Percentiles rank a stretch among this genome's conserved stretches.
Evolutionary conservation across 441 rosid genomes (phyloP).

Genomic region (Raphanus hybrid): DNA sequence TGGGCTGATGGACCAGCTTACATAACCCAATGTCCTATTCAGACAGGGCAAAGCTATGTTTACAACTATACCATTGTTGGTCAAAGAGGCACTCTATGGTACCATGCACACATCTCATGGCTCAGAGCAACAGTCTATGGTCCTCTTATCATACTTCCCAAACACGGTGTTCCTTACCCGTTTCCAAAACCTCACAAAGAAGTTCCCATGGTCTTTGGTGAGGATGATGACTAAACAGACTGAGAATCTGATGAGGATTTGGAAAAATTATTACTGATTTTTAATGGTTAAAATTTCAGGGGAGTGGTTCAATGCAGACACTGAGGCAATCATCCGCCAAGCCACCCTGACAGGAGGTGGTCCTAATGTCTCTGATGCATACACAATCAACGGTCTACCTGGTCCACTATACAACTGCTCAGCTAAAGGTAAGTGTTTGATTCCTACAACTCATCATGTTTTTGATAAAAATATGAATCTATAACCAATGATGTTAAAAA

Average conservation of each 20-base stretch:
- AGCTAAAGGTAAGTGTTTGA: too few relatives aligned
- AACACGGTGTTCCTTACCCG: slow-evolving; percentile 55
- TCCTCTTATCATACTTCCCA: slow-evolving; percentile 59
- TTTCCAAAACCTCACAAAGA: slow-evolving; percentile 60
- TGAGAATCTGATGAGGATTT: slow-evolving; percentile 16
- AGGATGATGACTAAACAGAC: slow-evolving; percentile 16
- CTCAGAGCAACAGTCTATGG: slow-evolving; percentile 64
- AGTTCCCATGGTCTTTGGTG: slow-evolving; percentile 61
- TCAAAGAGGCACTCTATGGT: slow-evolving; percentile 63
- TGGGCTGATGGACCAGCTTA: slow-evolving; percentile 76
- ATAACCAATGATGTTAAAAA: slow-evolving; percentile 15
- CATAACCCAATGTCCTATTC: slow-evolving; percentile 66
- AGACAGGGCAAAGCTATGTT: slow-evolving; percentile 59
- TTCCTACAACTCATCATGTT: too few relatives aligned
- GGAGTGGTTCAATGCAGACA: slow-evolving; percentile 62
- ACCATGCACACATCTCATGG: slow-evolving; percentile 70
- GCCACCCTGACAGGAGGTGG: slow-evolving; percentile 64
- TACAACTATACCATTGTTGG: slow-evolving; percentile 63
- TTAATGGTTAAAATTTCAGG: slow-evolving; percentile 44
- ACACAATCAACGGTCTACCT: slow-evolving; percentile 63
- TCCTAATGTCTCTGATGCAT: slow-evolving; percentile 68
- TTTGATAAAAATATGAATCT: neutral
- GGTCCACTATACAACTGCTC: slow-evolving; percentile 49
- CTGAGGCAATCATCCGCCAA: slow-evolving; percentile 61
- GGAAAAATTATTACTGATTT: neutral